Base-by-base conservation (phyloP, 2,329 filamentous ascomycete species). In the Claviceps cyperi region DNA sequence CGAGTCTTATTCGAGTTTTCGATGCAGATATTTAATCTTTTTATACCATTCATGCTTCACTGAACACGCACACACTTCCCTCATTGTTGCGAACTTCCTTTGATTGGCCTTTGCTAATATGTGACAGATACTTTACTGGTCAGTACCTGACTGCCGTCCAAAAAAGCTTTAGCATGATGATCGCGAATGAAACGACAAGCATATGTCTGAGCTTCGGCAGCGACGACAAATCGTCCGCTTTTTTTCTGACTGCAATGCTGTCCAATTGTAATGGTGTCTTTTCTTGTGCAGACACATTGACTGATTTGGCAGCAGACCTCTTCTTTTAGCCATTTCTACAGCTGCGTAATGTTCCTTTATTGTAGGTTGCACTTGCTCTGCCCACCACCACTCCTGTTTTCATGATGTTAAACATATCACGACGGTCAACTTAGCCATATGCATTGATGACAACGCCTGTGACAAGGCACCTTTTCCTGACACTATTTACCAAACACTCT, bases 171-270 rank as follows among this genome's bases (percentile, higher is more conserved):
- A 59, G 55, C 60, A 80, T 92, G 87, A 92, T 92, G 86, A 92
- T 77, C 67, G 75, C 79, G 88, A 83, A 78, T 75, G 73, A 76
- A 77, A 81, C 80, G 87, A 94, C 88, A 94, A 94, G 87, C 87
- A 94, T 94, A 94, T 94, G 87, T 94, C 88, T 77, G 83, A 94
- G 88, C 80, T 75, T 65, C 65, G 72, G 67, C 68, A 54, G 66
- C 62, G 67, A 69, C 60, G 67, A 69, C 56, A 67, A 63, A 55
- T 60, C 62, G 64, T 67, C 65, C 54, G 52, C 53, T 50, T 47
- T 39, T 60, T 57, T 55, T 48, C 51, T 53, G 51, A 53, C 35
- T 51, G 40, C 49, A 47, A 50, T 51, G 52, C 49, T 49, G 32
- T 47, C 49, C 46, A 51, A 48, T 43, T 52, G 53, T 39, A 45